Evolutionary conservation across 1,284 basidiomycete species (phyloP), one percentile per base, ranked within the genome.

Genomic region (Cutaneotrichosporon mucoides): DNA sequence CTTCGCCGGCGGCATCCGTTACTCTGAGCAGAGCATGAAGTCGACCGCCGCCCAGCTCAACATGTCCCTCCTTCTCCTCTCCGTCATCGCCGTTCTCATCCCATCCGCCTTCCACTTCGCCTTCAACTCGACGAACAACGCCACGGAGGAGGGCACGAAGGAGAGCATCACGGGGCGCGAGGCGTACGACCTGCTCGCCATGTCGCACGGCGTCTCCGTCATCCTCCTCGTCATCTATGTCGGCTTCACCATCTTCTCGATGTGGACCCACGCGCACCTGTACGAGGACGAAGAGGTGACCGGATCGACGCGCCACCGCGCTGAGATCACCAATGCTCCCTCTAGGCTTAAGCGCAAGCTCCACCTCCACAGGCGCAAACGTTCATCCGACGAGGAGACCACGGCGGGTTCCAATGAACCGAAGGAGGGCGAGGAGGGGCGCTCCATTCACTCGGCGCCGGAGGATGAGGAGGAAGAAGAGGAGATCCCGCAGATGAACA

Each of bases 131-230:
- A 65, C 68, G n/a, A 65, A 68, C 16, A 46, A 46, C 38, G 38
- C 38, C 12, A 40, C 62, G 1, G 59, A 64, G 35, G 42, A 34
- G 6, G 42, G 42, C 33, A 41, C 40, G 41, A 62, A n/a, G 55
- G 60, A 33, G 6, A 9, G 13, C 33, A 24, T 49, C 11, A 34
- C 47, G 10, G 15, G 15, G n/a, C 33, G 35, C 60, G 79, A 84
- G 62, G 69, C 68, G 0, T 56, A 57, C 0, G 77, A 86, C 54
- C 86, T 94, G 50, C 79, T 94, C 41, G 66, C 76, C 41, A 85
- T 92, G 78, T 89, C 87, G 67, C 89, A 86, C 65, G 92, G 89
- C 12, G 89, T 90, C 13, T 84, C 91, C 0, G 82, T 95, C 57
- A 85, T 95, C 54, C 81, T 94, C 3, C 82, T 94, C 12, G 82